A percentile compares a stretch with the other conserved stretches of the same genome.
Conservation (phyloP, 2,329 filamentous ascomycete species). For the Penicillium sp. region DNA sequence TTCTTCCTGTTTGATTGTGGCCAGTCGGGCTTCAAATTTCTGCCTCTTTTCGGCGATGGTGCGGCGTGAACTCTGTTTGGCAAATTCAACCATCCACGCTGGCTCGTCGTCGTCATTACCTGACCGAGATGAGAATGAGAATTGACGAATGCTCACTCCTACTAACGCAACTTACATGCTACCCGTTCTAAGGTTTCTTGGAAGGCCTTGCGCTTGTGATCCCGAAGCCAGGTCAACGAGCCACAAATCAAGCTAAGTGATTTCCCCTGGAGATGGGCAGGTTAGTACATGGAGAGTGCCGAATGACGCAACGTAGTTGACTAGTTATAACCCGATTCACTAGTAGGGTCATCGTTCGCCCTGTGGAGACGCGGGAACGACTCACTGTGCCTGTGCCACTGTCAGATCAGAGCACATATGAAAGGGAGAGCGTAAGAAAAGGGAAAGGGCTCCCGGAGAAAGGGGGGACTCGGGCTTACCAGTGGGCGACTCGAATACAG, state of each 20-base stretch:
- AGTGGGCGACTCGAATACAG: constrained; percentile 90
- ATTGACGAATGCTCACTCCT: too few relatives aligned
- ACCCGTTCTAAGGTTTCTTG: constrained; percentile 52
- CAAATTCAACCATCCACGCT: constrained; percentile 78
- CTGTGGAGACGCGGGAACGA: constrained; percentile 12
- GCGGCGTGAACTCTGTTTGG: constrained; percentile 64
- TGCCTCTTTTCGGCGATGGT: constrained; percentile 65
- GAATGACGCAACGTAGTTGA: neutral
- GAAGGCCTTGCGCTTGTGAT: constrained; percentile 65
- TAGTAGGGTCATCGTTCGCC: too few relatives aligned
- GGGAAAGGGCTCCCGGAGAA: too few relatives aligned
- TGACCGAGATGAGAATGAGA: neutral
- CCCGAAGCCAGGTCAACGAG: constrained; percentile 84
- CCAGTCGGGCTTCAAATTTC: constrained; percentile 70
- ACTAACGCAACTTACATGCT: constrained; percentile 36
- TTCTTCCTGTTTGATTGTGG: constrained; percentile 59
- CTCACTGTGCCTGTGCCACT: constrained; percentile 42
- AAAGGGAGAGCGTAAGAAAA: too few relatives aligned
- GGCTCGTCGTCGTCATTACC: constrained; percentile 67
- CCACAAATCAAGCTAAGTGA: constrained; percentile 88
- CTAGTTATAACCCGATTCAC: too few relatives aligned
- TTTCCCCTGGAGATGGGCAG: constrained; percentile 64
- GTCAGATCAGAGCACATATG: constrained; percentile 16
- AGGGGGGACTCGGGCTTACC: constrained; percentile 51
- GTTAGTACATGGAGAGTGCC: too few relatives aligned